Base-by-base conservation (phyloP, 495 filamentous ascomycete species). In the Neurospora sp. region DNA sequence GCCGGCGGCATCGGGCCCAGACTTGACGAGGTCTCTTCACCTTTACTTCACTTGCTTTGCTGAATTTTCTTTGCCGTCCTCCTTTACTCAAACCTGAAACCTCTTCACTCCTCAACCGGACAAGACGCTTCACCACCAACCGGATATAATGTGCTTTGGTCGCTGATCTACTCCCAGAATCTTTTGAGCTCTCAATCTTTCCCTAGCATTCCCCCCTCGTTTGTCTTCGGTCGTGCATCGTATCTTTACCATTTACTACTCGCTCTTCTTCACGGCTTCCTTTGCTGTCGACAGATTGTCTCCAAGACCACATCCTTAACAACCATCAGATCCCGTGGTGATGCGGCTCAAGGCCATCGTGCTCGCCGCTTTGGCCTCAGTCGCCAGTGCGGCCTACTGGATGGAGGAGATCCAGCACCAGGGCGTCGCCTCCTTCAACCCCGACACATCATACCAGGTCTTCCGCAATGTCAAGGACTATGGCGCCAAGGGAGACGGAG, bases 391-490 rank as follows among this genome's bases (percentile, higher is more conserved):
- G 59, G 78, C 80, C 40, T 86, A 83, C 75, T 87, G 85, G 85
- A 80, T 84, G 40, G 82, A 83, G 69, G 80, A 80, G 19, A 85
- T 87, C 71, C 71, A 79, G 31, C 84, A 86, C 72, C 80, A 83
- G 76, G 86, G 86, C 36, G 74, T 83, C 70, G 85, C 85, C 24
- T 81, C 86, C 15, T 85, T 82, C 74, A 82, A 70, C 28, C 79
- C 77, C 71, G 37, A 70, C 6, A 70, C 79, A 4, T 75, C 77
- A 42, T 89, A 89, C 76, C 77, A 84, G 69, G 84, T 96, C 38
- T 96, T 89, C 79, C 89, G 94, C 31, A 96, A 97, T 78, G 93
- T 97, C 66, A 91, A 87, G 82, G 92, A 93, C 75, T 94, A 86
- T 80, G 92, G 92, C 34, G 92, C 92, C 5, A 90, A 85, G 71